phyloP scores from a whole-genome alignment of 768 basidiomycete species.

The Tylopilus felleus region DNA sequence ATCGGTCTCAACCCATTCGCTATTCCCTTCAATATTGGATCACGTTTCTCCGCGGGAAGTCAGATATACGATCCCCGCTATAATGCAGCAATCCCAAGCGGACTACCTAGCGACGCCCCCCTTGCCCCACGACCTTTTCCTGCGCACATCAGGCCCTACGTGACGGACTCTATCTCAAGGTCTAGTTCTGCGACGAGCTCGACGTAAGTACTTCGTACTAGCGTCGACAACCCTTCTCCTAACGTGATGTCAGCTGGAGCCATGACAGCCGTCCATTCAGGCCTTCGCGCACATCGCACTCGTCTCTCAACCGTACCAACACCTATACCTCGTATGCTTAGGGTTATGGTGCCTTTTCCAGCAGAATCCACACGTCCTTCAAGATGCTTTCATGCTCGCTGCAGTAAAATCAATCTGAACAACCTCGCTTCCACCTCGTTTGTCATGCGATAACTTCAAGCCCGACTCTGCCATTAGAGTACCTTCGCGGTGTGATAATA shows the following conservation, averaged over 20 bases:
- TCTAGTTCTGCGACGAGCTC: slow-evolving; percentile 34
- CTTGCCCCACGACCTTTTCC: slow-evolving; percentile 26
- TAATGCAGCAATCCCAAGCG: slow-evolving; percentile 5
- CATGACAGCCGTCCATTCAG: slow-evolving; percentile 21
- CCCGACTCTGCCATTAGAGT: slow-evolving; percentile 8
- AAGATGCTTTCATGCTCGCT: slow-evolving; percentile 21
- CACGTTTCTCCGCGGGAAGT: slow-evolving; percentile 3
- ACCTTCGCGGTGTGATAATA: slow-evolving; percentile 24
- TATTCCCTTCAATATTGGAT: slow-evolving; percentile 26
- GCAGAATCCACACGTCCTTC: slow-evolving; percentile 4
- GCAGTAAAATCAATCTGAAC: background rate
- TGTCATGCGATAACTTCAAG: slow-evolving; percentile 21
- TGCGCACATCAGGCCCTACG: slow-evolving; percentile 11
- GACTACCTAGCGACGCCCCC: slow-evolving; percentile 22
- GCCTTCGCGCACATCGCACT: slow-evolving; percentile 10
- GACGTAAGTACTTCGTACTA: slow-evolving; percentile 20
- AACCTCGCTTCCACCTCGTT: slow-evolving; percentile 7
- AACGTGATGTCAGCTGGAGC: slow-evolving; percentile 28
- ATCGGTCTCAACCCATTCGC: slow-evolving; percentile 33
- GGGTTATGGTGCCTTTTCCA: background rate
- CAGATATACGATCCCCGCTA: slow-evolving; percentile 7
- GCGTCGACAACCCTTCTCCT: background rate
- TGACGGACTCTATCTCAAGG: slow-evolving; percentile 27
- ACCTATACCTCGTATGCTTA: slow-evolving; percentile 23
- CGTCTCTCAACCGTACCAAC: slow-evolving; percentile 17